Percentiles rank a stretch among this genome's conserved stretches.
Conservation (phyloP, 345 rosid species). For the Capsella bursapastoris region DNA sequence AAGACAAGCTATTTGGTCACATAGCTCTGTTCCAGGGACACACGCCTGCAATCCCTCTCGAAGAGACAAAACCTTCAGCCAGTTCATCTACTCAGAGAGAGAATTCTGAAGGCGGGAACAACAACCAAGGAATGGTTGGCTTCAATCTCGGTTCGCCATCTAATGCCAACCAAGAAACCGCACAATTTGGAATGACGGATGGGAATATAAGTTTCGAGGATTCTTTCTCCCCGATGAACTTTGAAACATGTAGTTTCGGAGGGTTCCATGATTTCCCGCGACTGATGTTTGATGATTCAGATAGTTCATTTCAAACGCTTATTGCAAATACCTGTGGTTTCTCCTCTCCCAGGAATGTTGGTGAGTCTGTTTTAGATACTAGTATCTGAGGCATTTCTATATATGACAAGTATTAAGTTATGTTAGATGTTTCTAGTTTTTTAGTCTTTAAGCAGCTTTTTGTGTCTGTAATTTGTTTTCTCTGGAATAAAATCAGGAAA, state of each 20-base stretch:
- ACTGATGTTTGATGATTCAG: conserved; percentile 78
- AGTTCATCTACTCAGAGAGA: conserved; percentile 53
- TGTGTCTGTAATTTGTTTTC: conserved; percentile 35
- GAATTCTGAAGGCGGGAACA: conserved; percentile 44
- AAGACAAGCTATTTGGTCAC: conserved; percentile 97
- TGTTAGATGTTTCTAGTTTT: conserved; percentile 39
- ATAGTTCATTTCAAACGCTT: conserved; percentile 69
- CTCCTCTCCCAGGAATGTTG: conserved; percentile 58
- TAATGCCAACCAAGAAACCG: conserved; percentile 47
- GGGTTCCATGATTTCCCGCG: conserved; percentile 86
- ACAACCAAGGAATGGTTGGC: conserved; percentile 35
- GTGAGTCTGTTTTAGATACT: conserved; percentile 50
- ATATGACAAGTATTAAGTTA: conserved; percentile 18
- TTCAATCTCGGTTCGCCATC: conserved; percentile 48
- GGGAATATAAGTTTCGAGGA: conserved; percentile 63
- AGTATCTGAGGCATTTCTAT: conserved; percentile 30
- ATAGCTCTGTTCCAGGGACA: conserved; percentile 96
- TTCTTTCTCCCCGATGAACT: conserved; percentile 72
- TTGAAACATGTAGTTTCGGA: conserved; percentile 75
- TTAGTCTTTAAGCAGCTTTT: conserved; percentile 36
- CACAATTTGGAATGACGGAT: conserved; percentile 49
- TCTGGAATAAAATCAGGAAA: conserved; percentile 34
- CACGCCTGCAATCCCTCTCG: conserved; percentile 87
- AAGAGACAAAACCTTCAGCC: conserved; percentile 57
- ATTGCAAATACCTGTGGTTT: conserved; percentile 72